phyloP scores from a whole-genome alignment of 345 rosid genomes.

The Eucalyptus pauciflora region DNA sequence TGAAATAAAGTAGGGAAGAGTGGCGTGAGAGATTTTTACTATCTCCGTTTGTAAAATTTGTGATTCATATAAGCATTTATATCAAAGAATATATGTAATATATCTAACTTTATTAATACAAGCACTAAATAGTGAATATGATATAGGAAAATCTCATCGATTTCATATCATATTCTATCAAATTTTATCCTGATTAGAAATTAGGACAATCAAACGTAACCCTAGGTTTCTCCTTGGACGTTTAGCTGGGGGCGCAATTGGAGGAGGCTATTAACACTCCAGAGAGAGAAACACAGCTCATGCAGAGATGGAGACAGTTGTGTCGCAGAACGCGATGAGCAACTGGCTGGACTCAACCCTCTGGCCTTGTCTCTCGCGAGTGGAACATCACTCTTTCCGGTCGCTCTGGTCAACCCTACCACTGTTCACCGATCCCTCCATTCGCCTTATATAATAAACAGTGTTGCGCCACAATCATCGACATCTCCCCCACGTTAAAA shows the following conservation, averaged over 20 bases:
- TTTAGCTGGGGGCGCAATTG: not conserved
- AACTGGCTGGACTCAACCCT: not conserved
- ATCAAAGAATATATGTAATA: no score
- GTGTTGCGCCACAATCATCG: not conserved
- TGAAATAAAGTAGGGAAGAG: no score
- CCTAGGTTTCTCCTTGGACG: not conserved
- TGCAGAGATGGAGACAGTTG: not conserved
- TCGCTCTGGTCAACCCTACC: not conserved
- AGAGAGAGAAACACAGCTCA: not conserved
- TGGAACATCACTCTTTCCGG: not conserved
- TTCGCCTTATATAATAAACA: not conserved
- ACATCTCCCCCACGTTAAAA: not conserved
- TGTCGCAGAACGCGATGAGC: not conserved
- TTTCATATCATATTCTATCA: no score
- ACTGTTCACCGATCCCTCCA: not conserved
- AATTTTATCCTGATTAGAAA: not conserved
- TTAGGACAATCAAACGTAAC: fast-evolving
- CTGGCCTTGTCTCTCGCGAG: not conserved
- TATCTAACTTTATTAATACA: no score
- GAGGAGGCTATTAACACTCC: not conserved
- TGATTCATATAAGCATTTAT: no score
- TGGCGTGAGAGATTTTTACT: fast-evolving
- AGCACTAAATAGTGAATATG: fast-evolving
- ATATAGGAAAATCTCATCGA: no score
- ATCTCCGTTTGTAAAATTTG: fast-evolving